Evolutionary conservation across 225 moss, liverwort and hornwort genomes (phyloP).

Genomic region (Sphagnum tenellum): DNA sequence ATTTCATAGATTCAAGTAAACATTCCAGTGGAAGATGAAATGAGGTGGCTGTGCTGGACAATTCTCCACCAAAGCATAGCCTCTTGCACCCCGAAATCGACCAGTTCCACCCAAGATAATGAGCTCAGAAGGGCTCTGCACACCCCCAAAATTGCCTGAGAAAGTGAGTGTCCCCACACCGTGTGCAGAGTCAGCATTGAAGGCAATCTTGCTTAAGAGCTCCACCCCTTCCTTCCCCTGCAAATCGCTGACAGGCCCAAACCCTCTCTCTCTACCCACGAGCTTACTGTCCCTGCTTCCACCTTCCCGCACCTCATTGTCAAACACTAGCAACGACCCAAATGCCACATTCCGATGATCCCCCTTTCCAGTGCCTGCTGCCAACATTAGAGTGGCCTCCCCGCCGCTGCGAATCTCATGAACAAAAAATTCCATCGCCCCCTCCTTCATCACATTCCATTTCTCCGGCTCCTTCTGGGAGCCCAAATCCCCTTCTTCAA

Average conservation of each 20-base stretch:
- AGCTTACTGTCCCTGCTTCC: constrained; percentile 19
- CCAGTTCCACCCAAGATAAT: constrained; percentile 34
- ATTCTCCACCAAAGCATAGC: constrained; percentile 33
- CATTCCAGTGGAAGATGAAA: constrained; percentile 33
- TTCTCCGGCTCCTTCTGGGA: too few relatives aligned
- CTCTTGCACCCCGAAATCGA: constrained; percentile 44
- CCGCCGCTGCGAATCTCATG: constrained; percentile 36
- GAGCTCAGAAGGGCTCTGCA: constrained; percentile 16
- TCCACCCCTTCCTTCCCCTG: constrained; percentile 46
- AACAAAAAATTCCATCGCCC: constrained; percentile 11
- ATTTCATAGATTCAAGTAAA: constrained; percentile 14
- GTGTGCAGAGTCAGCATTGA: constrained; percentile 26
- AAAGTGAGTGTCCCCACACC: constrained; percentile 23
- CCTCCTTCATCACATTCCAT: too few relatives aligned
- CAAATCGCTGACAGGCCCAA: constrained; percentile 39
- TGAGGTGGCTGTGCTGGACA: constrained; percentile 15
- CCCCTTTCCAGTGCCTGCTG: constrained; percentile 39
- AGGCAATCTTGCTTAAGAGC: constrained; percentile 20
- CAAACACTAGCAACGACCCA: constrained; percentile 46
- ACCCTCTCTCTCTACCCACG: constrained; percentile 36
- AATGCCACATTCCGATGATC: constrained; percentile 40
- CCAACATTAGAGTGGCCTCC: constrained; percentile 23
- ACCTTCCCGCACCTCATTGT: constrained; percentile 41
- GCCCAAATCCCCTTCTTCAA: too few relatives aligned
- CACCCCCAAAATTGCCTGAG: constrained; percentile 41